Evolutionary conservation across 2,329 filamentous ascomycete genomes (phyloP).

Genomic region (Colletotrichum horii): DNA sequence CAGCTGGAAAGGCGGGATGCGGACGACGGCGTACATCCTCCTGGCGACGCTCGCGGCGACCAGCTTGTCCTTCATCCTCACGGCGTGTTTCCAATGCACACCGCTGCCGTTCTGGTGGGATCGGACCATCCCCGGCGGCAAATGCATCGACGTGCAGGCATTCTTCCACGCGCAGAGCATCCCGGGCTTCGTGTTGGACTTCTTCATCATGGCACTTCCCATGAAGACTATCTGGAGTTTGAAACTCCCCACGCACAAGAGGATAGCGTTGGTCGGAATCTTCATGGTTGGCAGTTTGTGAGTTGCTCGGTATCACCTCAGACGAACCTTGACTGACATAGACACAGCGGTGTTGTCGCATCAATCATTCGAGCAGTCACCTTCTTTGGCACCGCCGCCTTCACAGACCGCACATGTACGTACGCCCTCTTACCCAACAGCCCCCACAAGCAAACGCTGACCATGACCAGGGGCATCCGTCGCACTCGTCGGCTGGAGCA

Average conservation of each 20-base stretch:
- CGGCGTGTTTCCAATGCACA: constrained; percentile 40
- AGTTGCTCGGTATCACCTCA: background rate
- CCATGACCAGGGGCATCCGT: constrained; percentile 10
- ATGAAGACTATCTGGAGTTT: constrained; percentile 30
- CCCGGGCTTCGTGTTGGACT: constrained; percentile 27
- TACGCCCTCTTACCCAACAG: accelerated
- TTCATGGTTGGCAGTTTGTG: constrained; percentile 32
- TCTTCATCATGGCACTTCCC: constrained; percentile 30
- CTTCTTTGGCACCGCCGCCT: constrained; percentile 11
- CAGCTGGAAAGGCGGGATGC: constrained; percentile 28
- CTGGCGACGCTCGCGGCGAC: constrained; percentile 25
- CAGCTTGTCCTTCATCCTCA: constrained; percentile 24
- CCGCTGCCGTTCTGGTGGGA: constrained; percentile 40
- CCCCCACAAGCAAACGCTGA: background rate
- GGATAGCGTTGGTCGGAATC: constrained; percentile 28
- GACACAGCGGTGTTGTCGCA: constrained; percentile 3
- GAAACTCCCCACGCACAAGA: constrained; percentile 27
- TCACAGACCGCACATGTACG: constrained; percentile 14
- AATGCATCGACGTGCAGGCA: constrained; percentile 35
- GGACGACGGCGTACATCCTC: constrained; percentile 20
- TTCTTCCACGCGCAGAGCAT: constrained; percentile 31
- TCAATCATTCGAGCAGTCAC: constrained; percentile 14
- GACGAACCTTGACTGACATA: background rate
- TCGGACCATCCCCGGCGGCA: constrained; percentile 24
- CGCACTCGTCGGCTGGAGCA: constrained; percentile 18